Evolutionary conservation across 176 grass and related monocot genomes (phyloP).

Genomic region (Puya raimondii): DNA sequence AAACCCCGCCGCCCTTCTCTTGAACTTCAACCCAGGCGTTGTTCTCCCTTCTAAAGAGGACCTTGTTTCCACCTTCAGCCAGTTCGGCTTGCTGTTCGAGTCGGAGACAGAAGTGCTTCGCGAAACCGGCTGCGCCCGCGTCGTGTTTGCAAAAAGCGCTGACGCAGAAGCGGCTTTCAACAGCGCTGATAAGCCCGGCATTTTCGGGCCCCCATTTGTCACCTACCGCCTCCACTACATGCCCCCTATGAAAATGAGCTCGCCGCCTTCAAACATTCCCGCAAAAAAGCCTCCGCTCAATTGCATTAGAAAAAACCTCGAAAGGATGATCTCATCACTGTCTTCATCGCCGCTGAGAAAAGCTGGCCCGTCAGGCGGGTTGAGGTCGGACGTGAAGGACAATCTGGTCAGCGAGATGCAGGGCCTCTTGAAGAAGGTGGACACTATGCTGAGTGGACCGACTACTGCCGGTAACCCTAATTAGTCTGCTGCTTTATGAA

Average conservation of each 20-base stretch:
- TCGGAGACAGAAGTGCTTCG: conserved; percentile 17
- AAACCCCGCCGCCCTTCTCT: conserved; percentile 26
- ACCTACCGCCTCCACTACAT: conserved; percentile 19
- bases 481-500: conserved; percentile 1
- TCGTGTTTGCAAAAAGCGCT: conserved; percentile 30
- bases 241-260: conserved; percentile 11
- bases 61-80: conserved; percentile 24
- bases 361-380: conserved; percentile 4
- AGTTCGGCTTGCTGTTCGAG: conserved; percentile 24
- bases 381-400: conserved; percentile 18
- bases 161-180: conserved; percentile 27
- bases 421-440: conserved; percentile 36
- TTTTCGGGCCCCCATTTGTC: conserved; percentile 10
- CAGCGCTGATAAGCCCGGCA: conserved; percentile 16
- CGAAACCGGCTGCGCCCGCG: conserved; percentile 17
- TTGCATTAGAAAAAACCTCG: conserved; percentile 30
- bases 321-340: conserved; percentile 25
- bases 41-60: conserved; percentile 17
- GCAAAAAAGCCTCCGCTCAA: conserved; percentile 17
- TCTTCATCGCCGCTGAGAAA: conserved; percentile 8
- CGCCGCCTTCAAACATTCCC: conserved; percentile 5
- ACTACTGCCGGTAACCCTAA: conserved; percentile 9
- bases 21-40: conserved; percentile 22
- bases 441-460: conserved; percentile 19
- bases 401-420: conserved; percentile 28